Evolutionary conservation across 306 rosid species (phyloP).

Genomic region (Cucumis sativus): DNA sequence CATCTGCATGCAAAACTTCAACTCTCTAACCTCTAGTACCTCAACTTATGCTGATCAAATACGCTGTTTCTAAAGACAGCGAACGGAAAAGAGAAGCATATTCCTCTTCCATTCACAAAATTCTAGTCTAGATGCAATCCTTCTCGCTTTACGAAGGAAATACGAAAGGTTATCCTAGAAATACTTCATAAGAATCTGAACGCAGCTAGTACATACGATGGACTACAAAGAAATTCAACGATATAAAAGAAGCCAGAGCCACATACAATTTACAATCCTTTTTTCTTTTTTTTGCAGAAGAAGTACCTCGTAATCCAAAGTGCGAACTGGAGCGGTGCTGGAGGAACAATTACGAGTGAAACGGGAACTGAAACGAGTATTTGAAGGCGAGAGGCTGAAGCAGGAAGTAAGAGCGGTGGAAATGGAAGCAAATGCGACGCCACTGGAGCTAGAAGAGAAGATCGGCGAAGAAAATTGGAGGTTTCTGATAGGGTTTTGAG

Average conservation of each 20-base stretch:
- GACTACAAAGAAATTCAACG: background rate
- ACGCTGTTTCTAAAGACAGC: background rate
- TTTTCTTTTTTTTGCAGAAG: background rate
- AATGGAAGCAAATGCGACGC: conserved; percentile 12
- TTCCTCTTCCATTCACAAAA: background rate
- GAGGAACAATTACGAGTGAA: conserved; percentile 34
- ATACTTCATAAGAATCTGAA: background rate
- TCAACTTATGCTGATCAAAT: background rate
- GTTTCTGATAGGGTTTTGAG: conserved; percentile 16
- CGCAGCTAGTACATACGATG: background rate
- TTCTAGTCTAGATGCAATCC: background rate
- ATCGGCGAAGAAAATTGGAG: conserved; percentile 16
- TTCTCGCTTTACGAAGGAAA: background rate
- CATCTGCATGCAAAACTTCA: background rate
- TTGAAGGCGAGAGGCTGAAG: background rate
- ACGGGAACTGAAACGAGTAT: conserved; percentile 8
- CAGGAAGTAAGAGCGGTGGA: background rate
- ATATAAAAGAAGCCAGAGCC: no score
- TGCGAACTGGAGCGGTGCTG: conserved; percentile 31
- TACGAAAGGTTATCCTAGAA: background rate
- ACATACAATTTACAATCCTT: background rate
- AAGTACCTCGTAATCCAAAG: conserved; percentile 63
- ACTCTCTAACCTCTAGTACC: background rate
- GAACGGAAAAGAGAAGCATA: background rate
- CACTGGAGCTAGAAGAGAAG: background rate